Percentiles rank a stretch among this genome's conserved stretches.
Conservation (phyloP, 2,329 filamentous ascomycete genomes). For the Penicillium sp. region DNA sequence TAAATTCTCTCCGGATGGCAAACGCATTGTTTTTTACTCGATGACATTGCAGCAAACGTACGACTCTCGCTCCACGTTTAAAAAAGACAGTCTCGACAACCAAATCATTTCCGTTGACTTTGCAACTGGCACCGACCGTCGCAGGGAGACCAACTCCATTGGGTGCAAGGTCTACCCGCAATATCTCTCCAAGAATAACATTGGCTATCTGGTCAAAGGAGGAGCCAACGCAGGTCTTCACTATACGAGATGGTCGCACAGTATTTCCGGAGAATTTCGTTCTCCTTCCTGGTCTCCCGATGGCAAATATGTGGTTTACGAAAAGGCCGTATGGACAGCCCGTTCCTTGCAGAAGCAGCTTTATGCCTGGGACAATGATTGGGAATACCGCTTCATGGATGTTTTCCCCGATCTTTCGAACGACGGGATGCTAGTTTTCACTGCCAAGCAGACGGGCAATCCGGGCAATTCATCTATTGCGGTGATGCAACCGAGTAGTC, state of each 20-base stretch:
- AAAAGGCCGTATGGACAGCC: slow-evolving; percentile 29
- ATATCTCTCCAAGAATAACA: slow-evolving; percentile 35
- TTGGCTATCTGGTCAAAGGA: slow-evolving; percentile 28
- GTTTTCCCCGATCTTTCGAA: slow-evolving; percentile 45
- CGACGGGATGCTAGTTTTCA: slow-evolving; percentile 37
- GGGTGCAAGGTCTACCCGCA: slow-evolving; percentile 38
- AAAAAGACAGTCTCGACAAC: slow-evolving; percentile 10
- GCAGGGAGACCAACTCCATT: slow-evolving; percentile 32
- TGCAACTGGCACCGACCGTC: slow-evolving; percentile 40
- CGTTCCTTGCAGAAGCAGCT: slow-evolving; percentile 43
- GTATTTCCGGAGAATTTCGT: slow-evolving; percentile 15
- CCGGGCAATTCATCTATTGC: slow-evolving; percentile 46
- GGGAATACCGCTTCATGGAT: slow-evolving; percentile 51
- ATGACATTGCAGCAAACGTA: slow-evolving; percentile 45
- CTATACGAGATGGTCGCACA: slow-evolving; percentile 24
- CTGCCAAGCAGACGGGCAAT: slow-evolving; percentile 48
- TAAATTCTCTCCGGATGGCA: slow-evolving; percentile 36
- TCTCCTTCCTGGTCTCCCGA: slow-evolving; percentile 41
- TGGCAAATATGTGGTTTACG: slow-evolving; percentile 30
- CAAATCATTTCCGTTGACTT: slow-evolving; percentile 43
- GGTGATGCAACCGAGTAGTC: slow-evolving; percentile 12
- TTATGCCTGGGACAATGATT: slow-evolving; percentile 46
- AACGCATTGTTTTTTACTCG: slow-evolving; percentile 43
- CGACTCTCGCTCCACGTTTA: slow-evolving; percentile 32
- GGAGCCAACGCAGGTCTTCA: slow-evolving; percentile 33